phyloP scores from a whole-genome alignment of 371 early-diverging fungal species.

The Thermomucor indicae-seudaticae region DNA sequence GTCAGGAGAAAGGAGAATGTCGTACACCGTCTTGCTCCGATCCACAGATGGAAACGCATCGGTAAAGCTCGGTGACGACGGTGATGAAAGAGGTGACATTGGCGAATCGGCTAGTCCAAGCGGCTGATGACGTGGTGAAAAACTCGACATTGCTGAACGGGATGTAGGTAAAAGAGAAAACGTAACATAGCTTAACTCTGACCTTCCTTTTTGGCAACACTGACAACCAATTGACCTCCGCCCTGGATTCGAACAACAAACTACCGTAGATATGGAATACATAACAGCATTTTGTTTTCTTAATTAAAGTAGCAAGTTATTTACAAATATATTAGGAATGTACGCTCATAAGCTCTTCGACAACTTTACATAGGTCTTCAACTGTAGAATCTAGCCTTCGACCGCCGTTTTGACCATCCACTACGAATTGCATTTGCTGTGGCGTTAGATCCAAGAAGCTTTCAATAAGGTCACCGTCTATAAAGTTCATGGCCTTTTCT shows the following conservation, averaged over 20 bases:
- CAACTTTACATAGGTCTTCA: conserved; percentile 46
- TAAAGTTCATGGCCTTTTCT: conserved; percentile 57
- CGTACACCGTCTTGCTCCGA: conserved; percentile 19
- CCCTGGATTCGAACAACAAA: too few species aligned
- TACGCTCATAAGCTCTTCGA: conserved; percentile 44
- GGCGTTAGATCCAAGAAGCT: conserved; percentile 70
- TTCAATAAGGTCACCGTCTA: conserved; percentile 94
- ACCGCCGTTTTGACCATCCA: conserved; percentile 48
- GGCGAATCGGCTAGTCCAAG: conserved; percentile 19
- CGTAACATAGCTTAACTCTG: too few species aligned
- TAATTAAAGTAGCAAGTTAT: too few species aligned
- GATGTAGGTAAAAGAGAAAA: too few species aligned
- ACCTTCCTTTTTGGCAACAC: too few species aligned
- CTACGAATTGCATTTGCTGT: conserved; percentile 61
- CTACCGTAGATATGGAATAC: too few species aligned
- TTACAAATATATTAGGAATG: conserved; percentile 34
- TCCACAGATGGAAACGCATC: conserved; percentile 3
- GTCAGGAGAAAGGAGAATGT: conserved; percentile 31
- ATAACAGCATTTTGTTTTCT: too few species aligned
- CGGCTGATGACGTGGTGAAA: conserved; percentile 9
- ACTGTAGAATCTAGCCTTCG: conserved; percentile 36
- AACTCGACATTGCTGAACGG: conserved; percentile 2
- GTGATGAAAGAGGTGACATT: conserved; percentile 14
- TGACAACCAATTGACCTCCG: too few species aligned
- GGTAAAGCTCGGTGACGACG: conserved; percentile 16